Evolutionary conservation across 1,284 basidiomycete genomes (phyloP), one percentile per base, ranked within the genome.

Genomic region (Puccinia polysora): DNA sequence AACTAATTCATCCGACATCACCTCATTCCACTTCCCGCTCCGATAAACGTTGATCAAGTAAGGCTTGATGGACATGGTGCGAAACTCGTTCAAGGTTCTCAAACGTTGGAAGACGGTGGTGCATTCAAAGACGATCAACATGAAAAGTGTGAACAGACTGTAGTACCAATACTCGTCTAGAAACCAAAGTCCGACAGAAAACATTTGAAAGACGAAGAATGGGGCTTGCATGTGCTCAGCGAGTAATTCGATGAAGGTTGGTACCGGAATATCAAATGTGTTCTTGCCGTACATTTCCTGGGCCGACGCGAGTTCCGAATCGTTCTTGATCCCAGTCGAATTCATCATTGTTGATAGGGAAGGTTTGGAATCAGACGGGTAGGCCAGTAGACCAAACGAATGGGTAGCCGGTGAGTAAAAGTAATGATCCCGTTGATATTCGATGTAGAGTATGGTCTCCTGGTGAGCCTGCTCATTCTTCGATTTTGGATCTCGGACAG

Each of bases 91-190:
- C 60, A 96, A 81, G 2, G 93, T 97, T 76, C 86, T 84, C 18
- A 96, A 84, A 25, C 93, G 89, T 89, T 94, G 93, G 86, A 89
- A 97, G 25, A 97, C 93, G 45, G 94, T 91, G 0, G 94, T 97
- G 81, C 92, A 96, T 81, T 97, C 94, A 78, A 97, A 97, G 74
- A 95, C 88, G 65, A 97, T 82, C 60, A 97, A 84, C 94, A 97
- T 97, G 85, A 97, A 96, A 38, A 93, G 84, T 0, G 94, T 97
- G 82, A 97, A 97, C 52, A 97, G 81, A 75, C 89, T 91, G 83
- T 95, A 97, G 80, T 95, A 96, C 92, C 92, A 96, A 81, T 96
- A 97, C 80, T 96, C 94, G 78, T 97, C 94, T 77, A 97, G 81
- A 79, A 89, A 91, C 93, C 93, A 97, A 15, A 97, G 83, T 0